Conservation (phyloP, 1,139 yeast genomes). For the Geotrichum siamense region DNA sequence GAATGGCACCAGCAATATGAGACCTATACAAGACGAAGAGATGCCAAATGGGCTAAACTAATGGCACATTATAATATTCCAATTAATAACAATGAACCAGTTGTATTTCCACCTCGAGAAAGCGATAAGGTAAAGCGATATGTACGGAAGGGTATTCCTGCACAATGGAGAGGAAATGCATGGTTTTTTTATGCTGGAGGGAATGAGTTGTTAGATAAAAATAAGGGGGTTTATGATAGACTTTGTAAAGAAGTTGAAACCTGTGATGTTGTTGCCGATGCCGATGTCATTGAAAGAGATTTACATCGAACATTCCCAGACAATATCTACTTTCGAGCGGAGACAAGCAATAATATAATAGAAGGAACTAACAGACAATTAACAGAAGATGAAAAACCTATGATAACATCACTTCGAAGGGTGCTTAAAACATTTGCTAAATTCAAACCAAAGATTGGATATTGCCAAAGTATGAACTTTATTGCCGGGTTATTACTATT, state of each 20-base stretch:
- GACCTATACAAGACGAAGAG: conserved; percentile 54
- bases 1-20: conserved; percentile 66
- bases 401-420: conserved; percentile 67
- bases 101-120: conserved; percentile 64
- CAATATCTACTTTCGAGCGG: conserved; percentile 60
- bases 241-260: conserved; percentile 47
- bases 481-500: conserved; percentile 76
- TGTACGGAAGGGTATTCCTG: conserved; percentile 87
- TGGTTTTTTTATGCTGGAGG: conserved; percentile 99
- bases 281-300: conserved; percentile 91
- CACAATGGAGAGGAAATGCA: conserved; percentile 94
- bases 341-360: conserved; percentile 24
- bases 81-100: conserved; percentile 30
- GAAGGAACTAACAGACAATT: conserved; percentile 7
- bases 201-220: conserved; percentile 58
- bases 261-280: conserved; percentile 44
- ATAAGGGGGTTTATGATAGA: conserved; percentile 65
- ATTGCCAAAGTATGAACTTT: conserved; percentile 90
- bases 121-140: conserved; percentile 78
- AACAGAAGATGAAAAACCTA: conserved; percentile 44
- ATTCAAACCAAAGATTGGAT: conserved; percentile 85
- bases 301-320: conserved; percentile 92
- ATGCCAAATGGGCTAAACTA: conserved; percentile 65
- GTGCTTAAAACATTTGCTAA: conserved; percentile 79
- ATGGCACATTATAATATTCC: conserved; percentile 63